Evolutionary conservation across 139 green algal genomes (phyloP), one percentile per base, ranked within the genome.

Genomic region (Coelastrella sp.): DNA sequence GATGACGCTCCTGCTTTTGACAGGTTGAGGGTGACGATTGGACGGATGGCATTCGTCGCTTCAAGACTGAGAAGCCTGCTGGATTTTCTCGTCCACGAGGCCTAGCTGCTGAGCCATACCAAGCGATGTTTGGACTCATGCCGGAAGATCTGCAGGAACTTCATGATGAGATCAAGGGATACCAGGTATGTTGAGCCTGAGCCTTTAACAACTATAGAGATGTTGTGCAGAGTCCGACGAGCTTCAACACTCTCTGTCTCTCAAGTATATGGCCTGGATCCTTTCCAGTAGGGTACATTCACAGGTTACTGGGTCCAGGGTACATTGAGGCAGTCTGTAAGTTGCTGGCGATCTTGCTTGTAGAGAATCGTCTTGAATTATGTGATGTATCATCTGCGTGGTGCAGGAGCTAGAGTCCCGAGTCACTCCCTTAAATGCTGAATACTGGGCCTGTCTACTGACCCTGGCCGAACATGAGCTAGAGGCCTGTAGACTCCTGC

Each of bases 391-490:
- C 11, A 21, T 53, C 45, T 53, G 45, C 15, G 11, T 9, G 11
- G 1, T 69, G 62, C 86, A 96, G 91, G 91, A 94, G 63, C 92
- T 97, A 72, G 95, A 98, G 88, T 89, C 74, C 48, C 85, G 92
- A 57, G 88, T 95, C 5, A 71, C 34, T 7, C 59, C 90, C 15
- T 63, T 88, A 27, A 73, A 93, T 32, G 67, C 74, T 0, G 90
- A 92, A 69, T 86, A 80, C 48, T 86, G 80, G 80, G 80, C 50
- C 50, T 80, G 67, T n/a, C 67, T 86, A 32, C 67, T 80, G 5
- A 59, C 35, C 2, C 87, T 93, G 34, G 51, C 71, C 13, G 87
- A 89, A 35, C 85, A 89, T 27, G 73, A 77, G 73, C 59, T 83
- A 74, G 27, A 84, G n/a, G 85, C 74, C 15, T 30, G 30, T 21